Base-by-base conservation (phyloP, 169 alveolate genomes). In the Plasmodium vinckei region DNA sequence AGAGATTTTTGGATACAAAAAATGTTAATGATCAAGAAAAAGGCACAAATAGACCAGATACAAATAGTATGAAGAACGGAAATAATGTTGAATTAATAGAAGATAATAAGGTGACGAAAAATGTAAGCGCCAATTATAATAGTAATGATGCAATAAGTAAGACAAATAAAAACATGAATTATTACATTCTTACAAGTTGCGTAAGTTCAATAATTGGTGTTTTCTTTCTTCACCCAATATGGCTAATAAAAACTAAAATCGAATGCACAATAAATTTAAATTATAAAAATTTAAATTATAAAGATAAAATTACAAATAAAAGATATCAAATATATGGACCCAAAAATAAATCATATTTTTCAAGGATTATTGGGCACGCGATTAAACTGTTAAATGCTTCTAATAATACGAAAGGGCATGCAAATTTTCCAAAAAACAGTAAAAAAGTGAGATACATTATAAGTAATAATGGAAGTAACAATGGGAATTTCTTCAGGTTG, bases 231-330 rank as follows among this genome's bases (percentile, higher is more conserved):
- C 90, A 82, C 13, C 90, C 90, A 9, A 17, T 82, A 21, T 82
- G 90, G 90, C 65, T 82, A 17, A 19, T 82, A 19, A 82, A 82
- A 19, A 82, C 90, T 19, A 82, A 82, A 57, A 82, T 82, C 54
- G 90, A 82, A 70, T 53, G 90, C 71, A 82, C 90, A 56, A 82
- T 82, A 67, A 82, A 82, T 65, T 82, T 82, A 67, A 82, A 82
- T 71, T 61, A 82, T 27, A 82, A 82, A 56, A 65, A 51, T 82
- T 53, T 82, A 82, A 82, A 82, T 47, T 82, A 82, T 60, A 82
- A 82, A 56, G 68, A 54, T n/a, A 82, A 82, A 67, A 65, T 82
- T 56, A 44, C 73, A 60, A 53, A 72, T 61, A 82, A 67, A 56
- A 70, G 68, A 19, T 82, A 82, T 60, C 51, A 65, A 44, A 53